Evolutionary conservation across 2,329 filamentous ascomycete genomes (phyloP).

Genomic region (Mollisiaceae sp.): DNA sequence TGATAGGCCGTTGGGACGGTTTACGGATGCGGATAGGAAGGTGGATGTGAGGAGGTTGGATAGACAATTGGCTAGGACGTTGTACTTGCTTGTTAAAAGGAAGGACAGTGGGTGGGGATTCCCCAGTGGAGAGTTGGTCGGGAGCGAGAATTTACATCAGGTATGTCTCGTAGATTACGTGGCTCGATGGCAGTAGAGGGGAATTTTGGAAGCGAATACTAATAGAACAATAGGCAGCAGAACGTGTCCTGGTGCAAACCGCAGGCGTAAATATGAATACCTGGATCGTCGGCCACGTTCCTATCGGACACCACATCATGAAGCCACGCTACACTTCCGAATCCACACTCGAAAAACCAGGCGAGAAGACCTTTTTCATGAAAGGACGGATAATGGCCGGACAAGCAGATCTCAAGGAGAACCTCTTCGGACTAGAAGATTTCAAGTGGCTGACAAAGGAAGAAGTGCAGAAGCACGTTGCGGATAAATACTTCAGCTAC

Average conservation of each 20-base stretch:
- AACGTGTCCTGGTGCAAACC: conserved; percentile 75
- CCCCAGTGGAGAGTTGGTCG: conserved; percentile 71
- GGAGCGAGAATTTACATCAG: conserved; percentile 79
- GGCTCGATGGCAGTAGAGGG: neutral
- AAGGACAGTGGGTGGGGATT: conserved; percentile 80
- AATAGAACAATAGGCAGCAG: conserved; percentile 69
- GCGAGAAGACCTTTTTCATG: conserved; percentile 92
- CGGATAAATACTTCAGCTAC: conserved; percentile 71
- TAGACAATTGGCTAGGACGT: conserved; percentile 76
- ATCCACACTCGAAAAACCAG: conserved; percentile 50
- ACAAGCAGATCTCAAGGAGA: conserved; percentile 80
- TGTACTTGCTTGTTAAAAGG: conserved; percentile 85
- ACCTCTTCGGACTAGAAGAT: conserved; percentile 74
- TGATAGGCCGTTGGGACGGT: conserved; percentile 70
- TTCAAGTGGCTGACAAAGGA: conserved; percentile 94
- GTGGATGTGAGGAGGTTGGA: conserved; percentile 81
- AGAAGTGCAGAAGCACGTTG: conserved; percentile 74
- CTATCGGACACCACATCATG: conserved; percentile 77
- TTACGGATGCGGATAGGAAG: conserved; percentile 78
- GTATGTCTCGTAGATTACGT: conserved; percentile 58
- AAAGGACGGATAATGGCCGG: conserved; percentile 96
- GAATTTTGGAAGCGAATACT: conserved; percentile 1
- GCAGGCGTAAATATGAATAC: conserved; percentile 98
- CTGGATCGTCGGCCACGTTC: conserved; percentile 92
- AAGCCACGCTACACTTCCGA: conserved; percentile 54